Evolutionary conservation across 345 rosid species (phyloP), one percentile per base, ranked within the genome.

Genomic region (Aegle marmelos): DNA sequence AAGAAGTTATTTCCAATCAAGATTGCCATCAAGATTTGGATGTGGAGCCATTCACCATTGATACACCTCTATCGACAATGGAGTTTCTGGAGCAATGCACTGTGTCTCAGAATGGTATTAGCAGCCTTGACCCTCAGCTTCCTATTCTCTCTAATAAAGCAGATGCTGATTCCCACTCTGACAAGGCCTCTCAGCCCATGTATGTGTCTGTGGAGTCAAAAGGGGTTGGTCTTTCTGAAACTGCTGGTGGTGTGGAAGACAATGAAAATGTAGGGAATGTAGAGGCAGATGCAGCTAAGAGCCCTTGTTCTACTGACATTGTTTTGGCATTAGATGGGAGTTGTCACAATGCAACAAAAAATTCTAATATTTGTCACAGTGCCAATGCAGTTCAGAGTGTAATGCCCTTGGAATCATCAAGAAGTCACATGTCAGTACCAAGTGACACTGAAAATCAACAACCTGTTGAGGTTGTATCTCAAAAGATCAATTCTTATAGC

Each of bases 401-500:
- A 17, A 16, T 33, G 25, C 19, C 74, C 48, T 68, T 67, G 2
- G 73, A 83, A 74, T 53, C 76, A 19, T 74, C 70, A 61, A 59
- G 34, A 21, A 75, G 53, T 63, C 68, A 53, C 59, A 48, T 54
- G 0, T 66, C 76, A 24, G 60, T 9, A 7, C 24, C 65, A 0
- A 75, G 31, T 53, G 27, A 72, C 39, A 30, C 28, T 53, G 76
- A 68, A 11, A n/a, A 64, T 64, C 69, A 66, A 64, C 68, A 56
- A 39, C 34, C 53, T 61, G 16, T 11, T 37, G 74, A 71, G 41
- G 76, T 48, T 60, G 79, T 79, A 56, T 54, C 63, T n/a, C 57
- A 45, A 50, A 81, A 67, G 77, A 72, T 36, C 9, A 73, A 66
- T 66, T 36, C 80, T 63, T 21, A 5, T 34, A 33, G 60, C 77